phyloP scores from a whole-genome alignment of 306 rosid species.

The Luffa acutangula region DNA sequence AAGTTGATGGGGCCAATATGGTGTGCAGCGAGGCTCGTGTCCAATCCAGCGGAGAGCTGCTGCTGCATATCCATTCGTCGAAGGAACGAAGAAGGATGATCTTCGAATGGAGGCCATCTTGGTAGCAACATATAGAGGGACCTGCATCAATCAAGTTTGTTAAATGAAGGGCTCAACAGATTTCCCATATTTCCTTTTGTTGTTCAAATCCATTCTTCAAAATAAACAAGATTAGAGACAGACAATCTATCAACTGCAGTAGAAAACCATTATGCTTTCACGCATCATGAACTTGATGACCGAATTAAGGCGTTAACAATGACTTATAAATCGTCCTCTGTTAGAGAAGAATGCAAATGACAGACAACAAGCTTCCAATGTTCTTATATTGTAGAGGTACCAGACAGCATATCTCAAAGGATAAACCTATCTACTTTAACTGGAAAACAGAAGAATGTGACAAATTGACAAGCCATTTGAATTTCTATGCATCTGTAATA shows the following conservation, averaged over 20 bases:
- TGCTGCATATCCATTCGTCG: constrained; percentile 63
- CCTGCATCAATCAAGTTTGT: constrained; percentile 30
- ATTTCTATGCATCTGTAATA: background rate
- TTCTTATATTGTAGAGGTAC: background rate
- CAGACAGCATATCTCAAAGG: background rate
- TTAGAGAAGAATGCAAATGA: background rate
- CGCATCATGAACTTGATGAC: background rate
- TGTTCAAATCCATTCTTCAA: background rate
- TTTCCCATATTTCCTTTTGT: background rate
- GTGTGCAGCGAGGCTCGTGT: constrained; percentile 88
- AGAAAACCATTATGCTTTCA: background rate
- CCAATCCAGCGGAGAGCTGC: constrained; percentile 81
- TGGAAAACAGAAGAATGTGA: background rate
- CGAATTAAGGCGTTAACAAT: background rate
- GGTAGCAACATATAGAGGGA: constrained; percentile 89
- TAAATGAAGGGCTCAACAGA: background rate
- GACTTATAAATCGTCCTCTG: background rate
- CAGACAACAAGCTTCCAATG: background rate
- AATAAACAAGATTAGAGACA: background rate
- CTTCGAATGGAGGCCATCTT: constrained; percentile 91
- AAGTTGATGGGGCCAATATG: constrained; percentile 85
- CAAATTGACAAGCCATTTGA: background rate
- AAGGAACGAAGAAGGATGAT: constrained; percentile 90
- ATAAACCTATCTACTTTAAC: background rate
- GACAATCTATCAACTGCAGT: background rate